Conservation (phyloP, 345 rosid species). For the Bruguiera parviflora region DNA sequence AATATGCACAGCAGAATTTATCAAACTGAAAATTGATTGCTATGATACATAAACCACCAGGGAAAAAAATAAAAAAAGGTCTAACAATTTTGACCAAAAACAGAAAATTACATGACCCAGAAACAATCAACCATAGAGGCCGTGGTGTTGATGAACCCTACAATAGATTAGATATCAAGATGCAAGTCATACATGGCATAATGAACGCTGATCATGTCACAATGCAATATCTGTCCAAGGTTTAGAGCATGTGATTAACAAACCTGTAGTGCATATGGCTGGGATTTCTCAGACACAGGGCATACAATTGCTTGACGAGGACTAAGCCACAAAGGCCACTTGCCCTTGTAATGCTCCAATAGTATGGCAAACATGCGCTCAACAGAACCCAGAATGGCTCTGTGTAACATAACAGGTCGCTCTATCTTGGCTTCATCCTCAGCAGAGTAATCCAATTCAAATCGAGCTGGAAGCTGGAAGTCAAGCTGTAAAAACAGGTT, state of each 20-base stretch:
- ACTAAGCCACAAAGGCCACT: constrained; percentile 99
- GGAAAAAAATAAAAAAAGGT: no score
- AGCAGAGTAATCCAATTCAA: constrained; percentile 72
- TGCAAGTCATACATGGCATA: no score
- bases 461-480: constrained; percentile 87
- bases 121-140: no score
- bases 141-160: no score
- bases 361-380: constrained; percentile 95
- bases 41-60: no score
- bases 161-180: no score
- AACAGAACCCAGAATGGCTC: constrained; percentile 93
- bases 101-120: no score
- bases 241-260: constrained; percentile 9
- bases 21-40: no score
- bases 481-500: constrained; percentile 64
- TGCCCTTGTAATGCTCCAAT: constrained; percentile 93
- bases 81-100: no score
- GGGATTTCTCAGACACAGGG: constrained; percentile 87
- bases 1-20: no score
- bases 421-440: constrained; percentile 85
- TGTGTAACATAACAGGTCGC: constrained; percentile 90
- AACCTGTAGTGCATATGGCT: constrained; percentile 67
- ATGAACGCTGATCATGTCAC: neutral
- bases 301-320: constrained; percentile 99
- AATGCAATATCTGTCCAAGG: neutral